A percentile compares a stretch with the other conserved stretches of the same genome.
phyloP scores from a whole-genome alignment of 2,329 filamentous ascomycete genomes.

The Epicoccum sorghinum region DNA sequence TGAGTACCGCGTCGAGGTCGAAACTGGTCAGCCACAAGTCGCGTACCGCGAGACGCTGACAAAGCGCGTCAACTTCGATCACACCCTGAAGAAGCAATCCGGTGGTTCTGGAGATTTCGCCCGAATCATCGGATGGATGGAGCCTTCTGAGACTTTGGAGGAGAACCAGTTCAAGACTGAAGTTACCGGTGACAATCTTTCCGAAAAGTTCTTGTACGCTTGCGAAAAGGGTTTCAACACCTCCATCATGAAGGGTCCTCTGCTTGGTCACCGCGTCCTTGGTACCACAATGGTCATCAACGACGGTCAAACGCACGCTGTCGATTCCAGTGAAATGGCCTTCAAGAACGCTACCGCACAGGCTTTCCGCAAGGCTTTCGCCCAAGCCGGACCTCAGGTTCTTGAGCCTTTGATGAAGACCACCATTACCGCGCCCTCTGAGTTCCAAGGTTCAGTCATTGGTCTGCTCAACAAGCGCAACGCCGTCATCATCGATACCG shows the following conservation, averaged over 20 bases:
- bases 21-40: slow-evolving; percentile 95
- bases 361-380: slow-evolving; percentile 94
- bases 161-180: slow-evolving; percentile 86
- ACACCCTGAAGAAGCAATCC: slow-evolving; percentile 91
- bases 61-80: slow-evolving; percentile 82
- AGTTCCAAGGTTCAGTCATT: slow-evolving; percentile 97
- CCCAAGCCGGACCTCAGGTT: slow-evolving; percentile 78
- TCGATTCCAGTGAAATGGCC: slow-evolving; percentile 94
- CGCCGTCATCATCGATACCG: slow-evolving; percentile 92
- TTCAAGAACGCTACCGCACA: slow-evolving; percentile 95
- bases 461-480: slow-evolving; percentile 96
- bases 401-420: slow-evolving; percentile 99
- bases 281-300: slow-evolving; percentile 90
- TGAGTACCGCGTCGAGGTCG: slow-evolving; percentile 95
- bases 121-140: slow-evolving; percentile 88
- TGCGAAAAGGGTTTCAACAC: slow-evolving; percentile 93
- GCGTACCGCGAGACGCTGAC: slow-evolving; percentile 96
- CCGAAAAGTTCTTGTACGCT: slow-evolving; percentile 93
- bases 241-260: slow-evolving; percentile 82
- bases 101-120: slow-evolving; percentile 96
- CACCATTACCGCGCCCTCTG: slow-evolving; percentile 90
- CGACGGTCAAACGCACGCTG: slow-evolving; percentile 96
- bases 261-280: slow-evolving; percentile 91
- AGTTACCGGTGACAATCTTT: slow-evolving; percentile 87
- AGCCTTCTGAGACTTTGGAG: slow-evolving; percentile 76